These are phyloP conservation scores for Leccinum disarticulatum DNA, from an alignment of 768 basidiomycete species.

Conservation along the genomic window DNA sequence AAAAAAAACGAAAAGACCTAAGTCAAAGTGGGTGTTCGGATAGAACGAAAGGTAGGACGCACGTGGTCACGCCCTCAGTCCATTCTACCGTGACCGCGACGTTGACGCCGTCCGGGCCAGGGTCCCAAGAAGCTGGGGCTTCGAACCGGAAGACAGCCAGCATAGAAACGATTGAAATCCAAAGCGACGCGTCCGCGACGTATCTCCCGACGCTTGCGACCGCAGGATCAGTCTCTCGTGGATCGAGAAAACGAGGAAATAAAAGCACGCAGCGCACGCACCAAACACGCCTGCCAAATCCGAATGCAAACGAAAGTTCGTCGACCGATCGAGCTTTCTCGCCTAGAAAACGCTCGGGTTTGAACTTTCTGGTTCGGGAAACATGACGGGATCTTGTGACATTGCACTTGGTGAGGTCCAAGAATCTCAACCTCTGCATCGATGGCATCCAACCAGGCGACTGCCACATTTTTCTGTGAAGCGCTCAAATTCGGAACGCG, in stretches of 20 bases:
- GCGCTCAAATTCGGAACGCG: slow-evolving; percentile 47
- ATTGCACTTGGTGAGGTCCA: slow-evolving; percentile 28
- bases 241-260: background rate
- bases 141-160: slow-evolving; percentile 20
- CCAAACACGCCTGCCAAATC: slow-evolving; percentile 44
- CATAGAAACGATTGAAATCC: slow-evolving; percentile 26
- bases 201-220: slow-evolving; percentile 40
- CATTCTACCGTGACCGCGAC: slow-evolving; percentile 11
- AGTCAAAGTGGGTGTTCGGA: background rate
- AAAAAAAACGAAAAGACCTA: background rate
- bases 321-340: slow-evolving; percentile 6
- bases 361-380: slow-evolving; percentile 39
- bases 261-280: background rate
- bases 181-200: slow-evolving; percentile 40
- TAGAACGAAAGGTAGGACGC: background rate
- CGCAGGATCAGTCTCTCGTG: background rate
- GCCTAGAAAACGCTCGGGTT: slow-evolving; percentile 37
- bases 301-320: slow-evolving; percentile 24
- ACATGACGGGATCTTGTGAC: slow-evolving; percentile 36
- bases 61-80: slow-evolving; percentile 23
- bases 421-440: slow-evolving; percentile 43
- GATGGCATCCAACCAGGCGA: slow-evolving; percentile 55
- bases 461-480: slow-evolving; percentile 48
- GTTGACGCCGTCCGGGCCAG: slow-evolving; percentile 20
- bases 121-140: slow-evolving; percentile 13